Conservation (phyloP, 2,329 filamentous ascomycete genomes). For the Trichoderma gracile region DNA sequence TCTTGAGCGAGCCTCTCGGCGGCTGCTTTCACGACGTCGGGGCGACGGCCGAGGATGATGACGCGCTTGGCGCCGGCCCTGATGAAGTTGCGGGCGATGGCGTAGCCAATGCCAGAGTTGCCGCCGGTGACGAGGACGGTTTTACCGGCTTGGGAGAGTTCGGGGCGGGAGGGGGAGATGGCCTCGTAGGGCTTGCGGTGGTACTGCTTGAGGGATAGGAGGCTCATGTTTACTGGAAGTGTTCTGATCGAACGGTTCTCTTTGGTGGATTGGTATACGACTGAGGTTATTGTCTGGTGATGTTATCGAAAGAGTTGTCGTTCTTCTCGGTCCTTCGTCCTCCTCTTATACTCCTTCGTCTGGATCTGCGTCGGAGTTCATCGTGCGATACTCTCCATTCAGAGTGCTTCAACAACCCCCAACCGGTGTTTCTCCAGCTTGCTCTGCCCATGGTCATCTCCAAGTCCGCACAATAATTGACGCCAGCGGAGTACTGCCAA, state of each 20-base stretch:
- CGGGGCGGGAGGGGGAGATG: constrained; percentile 42
- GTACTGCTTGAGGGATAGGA: constrained; percentile 20
- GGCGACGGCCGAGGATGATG: constrained; percentile 44
- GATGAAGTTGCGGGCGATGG: constrained; percentile 59
- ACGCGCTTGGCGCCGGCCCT: constrained; percentile 42
- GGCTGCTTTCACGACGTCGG: constrained; percentile 24
- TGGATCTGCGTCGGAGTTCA: neutral
- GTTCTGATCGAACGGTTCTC: too few species aligned
- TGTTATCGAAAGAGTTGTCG: neutral
- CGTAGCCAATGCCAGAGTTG: constrained; percentile 63
- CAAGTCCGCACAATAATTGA: constrained; percentile 8
- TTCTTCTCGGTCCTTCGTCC: neutral
- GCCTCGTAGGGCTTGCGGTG: constrained; percentile 40
- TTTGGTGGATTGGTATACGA: neutral
- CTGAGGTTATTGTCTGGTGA: neutral
- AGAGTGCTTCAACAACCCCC: neutral
- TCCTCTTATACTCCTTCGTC: constrained; percentile 2
- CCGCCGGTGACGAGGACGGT: constrained; percentile 67
- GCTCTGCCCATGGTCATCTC: neutral
- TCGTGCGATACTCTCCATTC: neutral
- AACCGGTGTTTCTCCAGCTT: neutral
- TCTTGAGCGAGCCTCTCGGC: constrained; percentile 31
- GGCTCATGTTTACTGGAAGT: neutral
- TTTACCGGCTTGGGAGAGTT: constrained; percentile 44
- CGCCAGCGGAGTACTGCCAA: constrained; percentile 4